Evolutionary conservation across 2,329 filamentous ascomycete genomes (phyloP).

Genomic region (Fusarium cicatricum): DNA sequence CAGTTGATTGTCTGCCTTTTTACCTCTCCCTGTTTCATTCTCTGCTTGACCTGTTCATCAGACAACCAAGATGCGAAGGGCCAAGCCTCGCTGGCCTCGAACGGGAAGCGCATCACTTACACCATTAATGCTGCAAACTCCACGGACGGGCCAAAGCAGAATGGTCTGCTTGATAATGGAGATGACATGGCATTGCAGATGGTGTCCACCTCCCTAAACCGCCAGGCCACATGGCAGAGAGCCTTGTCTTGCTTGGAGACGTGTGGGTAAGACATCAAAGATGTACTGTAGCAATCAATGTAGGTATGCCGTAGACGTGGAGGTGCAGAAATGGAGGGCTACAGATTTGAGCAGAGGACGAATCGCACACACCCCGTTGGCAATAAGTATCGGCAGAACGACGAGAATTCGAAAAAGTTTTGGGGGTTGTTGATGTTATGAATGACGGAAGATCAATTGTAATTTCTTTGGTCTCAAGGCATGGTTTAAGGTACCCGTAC

Average conservation of each 20-base stretch:
- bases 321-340: constrained; percentile 1
- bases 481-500: too few relatives aligned
- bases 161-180: background rate
- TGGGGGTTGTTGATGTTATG: too few relatives aligned
- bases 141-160: constrained; percentile 3
- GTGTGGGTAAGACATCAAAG: constrained; percentile 21
- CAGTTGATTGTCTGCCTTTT: constrained; percentile 20
- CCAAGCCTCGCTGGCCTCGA: constrained; percentile 23
- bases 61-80: background rate
- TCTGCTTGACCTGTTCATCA: background rate
- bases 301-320: constrained; percentile 1
- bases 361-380: constrained; percentile 5
- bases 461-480: background rate
- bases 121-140: constrained; percentile 8
- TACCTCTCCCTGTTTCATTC: constrained; percentile 1
- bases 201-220: constrained; percentile 12
- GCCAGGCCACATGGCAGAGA: constrained; percentile 31
- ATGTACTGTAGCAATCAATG: background rate
- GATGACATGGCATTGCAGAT: constrained; percentile 35
- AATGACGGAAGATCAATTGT: background rate
- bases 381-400: background rate
- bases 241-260: constrained; percentile 34
- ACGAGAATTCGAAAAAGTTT: background rate
- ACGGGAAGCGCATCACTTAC: constrained; percentile 11
- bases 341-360: background rate